phyloP scores from a whole-genome alignment of 139 green algal species.

The Haematococcus lacustris region DNA sequence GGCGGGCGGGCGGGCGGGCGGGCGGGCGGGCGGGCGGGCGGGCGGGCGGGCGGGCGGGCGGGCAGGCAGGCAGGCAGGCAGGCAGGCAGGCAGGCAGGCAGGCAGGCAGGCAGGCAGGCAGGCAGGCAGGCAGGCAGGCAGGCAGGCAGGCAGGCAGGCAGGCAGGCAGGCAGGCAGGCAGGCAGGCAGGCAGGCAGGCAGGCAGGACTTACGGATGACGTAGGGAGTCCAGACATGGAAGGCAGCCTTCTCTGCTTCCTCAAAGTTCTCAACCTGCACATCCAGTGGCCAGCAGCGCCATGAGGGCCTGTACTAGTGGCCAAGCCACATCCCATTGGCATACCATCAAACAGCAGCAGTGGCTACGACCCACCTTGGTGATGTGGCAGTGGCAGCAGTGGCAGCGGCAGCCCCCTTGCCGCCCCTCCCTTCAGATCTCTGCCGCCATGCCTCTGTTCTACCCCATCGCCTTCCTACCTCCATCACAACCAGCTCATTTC shows the following conservation, averaged over 20 bases:
- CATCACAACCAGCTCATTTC: no score
- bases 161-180: no score
- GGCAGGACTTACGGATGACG: slow-evolving; percentile 54
- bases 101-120: no score
- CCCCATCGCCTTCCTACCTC: no score
- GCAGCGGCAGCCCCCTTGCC: background rate
- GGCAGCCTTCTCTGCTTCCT: slow-evolving; percentile 74
- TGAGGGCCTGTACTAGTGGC: background rate
- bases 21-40: no score
- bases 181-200: no score
- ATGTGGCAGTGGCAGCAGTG: background rate
- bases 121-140: no score
- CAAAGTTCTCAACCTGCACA: slow-evolving; percentile 84
- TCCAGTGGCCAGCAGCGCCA: background rate
- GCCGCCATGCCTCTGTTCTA: background rate
- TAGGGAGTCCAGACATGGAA: slow-evolving; percentile 69
- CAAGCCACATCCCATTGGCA: background rate
- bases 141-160: no score
- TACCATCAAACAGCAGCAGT: background rate
- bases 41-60: no score
- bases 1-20: no score
- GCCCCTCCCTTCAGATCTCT: background rate
- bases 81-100: no score
- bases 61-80: no score
- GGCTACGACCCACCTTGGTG: background rate